Evolutionary conservation across 352 stramenopile genomes (phyloP).

Genomic region (Pythium periplocum): DNA sequence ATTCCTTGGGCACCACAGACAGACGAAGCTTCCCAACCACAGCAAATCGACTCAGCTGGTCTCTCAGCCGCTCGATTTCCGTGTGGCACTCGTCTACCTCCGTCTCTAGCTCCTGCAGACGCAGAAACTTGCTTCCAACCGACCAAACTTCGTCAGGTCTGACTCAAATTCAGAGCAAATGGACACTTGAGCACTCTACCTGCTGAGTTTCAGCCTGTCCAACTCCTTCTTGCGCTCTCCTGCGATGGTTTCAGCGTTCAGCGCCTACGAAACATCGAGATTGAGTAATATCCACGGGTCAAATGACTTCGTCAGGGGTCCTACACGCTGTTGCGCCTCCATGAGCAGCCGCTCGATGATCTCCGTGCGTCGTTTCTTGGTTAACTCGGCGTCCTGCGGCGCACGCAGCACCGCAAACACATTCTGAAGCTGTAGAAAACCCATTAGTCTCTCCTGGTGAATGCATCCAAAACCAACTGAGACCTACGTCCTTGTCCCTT

Average conservation of each 20-base stretch:
- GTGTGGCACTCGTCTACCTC: conserved; percentile 53
- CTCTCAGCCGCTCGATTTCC: conserved; percentile 47
- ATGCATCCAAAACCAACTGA: not conserved
- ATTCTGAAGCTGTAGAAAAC: conserved; percentile 38
- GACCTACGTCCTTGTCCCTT: conserved; percentile 58
- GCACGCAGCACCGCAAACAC: conserved; percentile 51
- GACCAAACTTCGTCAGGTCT: not conserved
- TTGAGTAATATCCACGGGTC: no score
- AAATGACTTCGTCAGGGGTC: not conserved
- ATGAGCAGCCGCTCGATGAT: conserved; percentile 56
- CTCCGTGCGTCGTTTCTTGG: conserved; percentile 52
- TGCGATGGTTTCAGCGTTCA: conserved; percentile 44
- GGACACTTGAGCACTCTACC: conserved; percentile 15
- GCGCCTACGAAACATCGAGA: conserved; percentile 20
- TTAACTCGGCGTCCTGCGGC: conserved; percentile 55
- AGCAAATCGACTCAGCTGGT: conserved; percentile 18
- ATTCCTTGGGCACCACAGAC: not conserved
- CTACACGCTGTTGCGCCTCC: conserved; percentile 50
- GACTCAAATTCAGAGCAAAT: no score
- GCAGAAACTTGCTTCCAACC: conserved; percentile 53
- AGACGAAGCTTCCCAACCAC: conserved; percentile 50
- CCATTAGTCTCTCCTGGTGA: not conserved
- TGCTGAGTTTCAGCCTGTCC: conserved; percentile 47
- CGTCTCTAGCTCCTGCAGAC: conserved; percentile 53
- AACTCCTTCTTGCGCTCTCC: conserved; percentile 54